Base-by-base conservation (phyloP, 306 rosid genomes). In the Ziziphus jujuba region DNA sequence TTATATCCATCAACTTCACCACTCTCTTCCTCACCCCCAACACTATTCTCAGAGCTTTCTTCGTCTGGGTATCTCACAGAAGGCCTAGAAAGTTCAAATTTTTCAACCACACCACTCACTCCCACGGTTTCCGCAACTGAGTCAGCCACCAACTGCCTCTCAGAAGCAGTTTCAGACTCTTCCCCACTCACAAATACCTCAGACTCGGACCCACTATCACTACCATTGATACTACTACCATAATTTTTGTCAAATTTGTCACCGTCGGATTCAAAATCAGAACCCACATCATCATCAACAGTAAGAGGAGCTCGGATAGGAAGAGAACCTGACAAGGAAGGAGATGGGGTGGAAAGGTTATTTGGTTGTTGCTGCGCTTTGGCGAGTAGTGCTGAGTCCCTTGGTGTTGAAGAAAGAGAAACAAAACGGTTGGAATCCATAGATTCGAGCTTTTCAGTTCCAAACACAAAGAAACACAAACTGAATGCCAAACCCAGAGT, bases 221-320 rank as follows among this genome's bases (percentile, higher is more conserved):
- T 59, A 50, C 65, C 74, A 56, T 76, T 14, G 20, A 38, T 45
- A 23, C 64, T 54, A 65, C 66, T 74, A 55, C 76, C 72, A 3
- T 81, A n/a, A 52, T 24, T 66, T 19, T 54, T 17, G 33, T 31
- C 66, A 35, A 34, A 43, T 21, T 71, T 36, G 28, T n/a, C 7
- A 34, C 38, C 34, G 49, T 40, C 57, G 13, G 71, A 49, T 23
- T 75, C 74, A 50, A 50, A 69, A 24, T 74, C 88, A 28, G 82
- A 84, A 60, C 69, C n/a, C n/a, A n/a, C 72, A 48, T 34, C 55
- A n/a, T 49, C 44, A 45, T 83, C 80, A 25, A 72, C 53, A 35
- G 91, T 89, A 40, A 53, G 83, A 66, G 91, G 89, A 67, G 96
- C 89, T 73, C 89, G 66, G 67, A 89, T 84, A 65, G 78, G 72